Percentiles rank a stretch among this genome's conserved stretches.
These are phyloP conservation scores for Allantophomopsis lycopodina DNA, from an alignment of 2,329 filamentous ascomycete genomes.

Conservation along the genomic window DNA sequence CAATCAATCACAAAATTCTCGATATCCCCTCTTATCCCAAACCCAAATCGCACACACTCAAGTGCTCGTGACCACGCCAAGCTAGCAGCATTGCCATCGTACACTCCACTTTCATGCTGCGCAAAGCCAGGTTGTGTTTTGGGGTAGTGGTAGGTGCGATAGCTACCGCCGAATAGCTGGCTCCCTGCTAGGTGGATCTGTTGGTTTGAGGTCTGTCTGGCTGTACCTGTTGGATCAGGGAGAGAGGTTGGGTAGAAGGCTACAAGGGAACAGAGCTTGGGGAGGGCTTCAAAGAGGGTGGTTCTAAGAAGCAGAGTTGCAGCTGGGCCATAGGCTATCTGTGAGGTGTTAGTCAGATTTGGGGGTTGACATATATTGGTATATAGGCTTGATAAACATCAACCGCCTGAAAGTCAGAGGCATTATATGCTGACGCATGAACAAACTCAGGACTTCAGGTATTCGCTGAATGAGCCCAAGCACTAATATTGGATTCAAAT, in stretches of 20 bases:
- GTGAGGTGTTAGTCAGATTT: slow-evolving; percentile 10
- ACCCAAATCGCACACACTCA: slow-evolving; percentile 42
- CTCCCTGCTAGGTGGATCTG: slow-evolving; percentile 16
- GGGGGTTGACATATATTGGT: too few relatives aligned
- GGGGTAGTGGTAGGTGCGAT: slow-evolving; percentile 2
- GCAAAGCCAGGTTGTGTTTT: slow-evolving; percentile 49
- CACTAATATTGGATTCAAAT: too few relatives aligned
- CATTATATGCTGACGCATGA: too few relatives aligned
- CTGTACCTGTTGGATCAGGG: slow-evolving; percentile 26
- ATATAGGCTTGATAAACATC: too few relatives aligned
- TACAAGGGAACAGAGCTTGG: slow-evolving; percentile 42
- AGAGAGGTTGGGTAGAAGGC: slow-evolving; percentile 50
- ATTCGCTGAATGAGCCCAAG: too few relatives aligned
- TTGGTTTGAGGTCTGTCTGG: slow-evolving; percentile 18
- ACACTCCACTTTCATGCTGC: slow-evolving; percentile 55
- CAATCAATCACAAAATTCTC: too few relatives aligned
- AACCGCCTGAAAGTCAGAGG: too few relatives aligned
- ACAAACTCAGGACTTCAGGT: too few relatives aligned
- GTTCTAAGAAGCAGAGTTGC: not conserved
- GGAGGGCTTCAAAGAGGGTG: slow-evolving; percentile 23
- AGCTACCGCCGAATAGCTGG: slow-evolving; percentile 3
- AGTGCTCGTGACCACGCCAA: slow-evolving; percentile 58
- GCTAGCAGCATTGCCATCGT: slow-evolving; percentile 46
- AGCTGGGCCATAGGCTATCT: slow-evolving; percentile 2
- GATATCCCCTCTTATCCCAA: slow-evolving; percentile 43